Percentiles rank a stretch among this genome's conserved stretches.
Evolutionary conservation across 2,329 filamentous ascomycete species (phyloP).

Genomic region (Phyllosticta citriasiana): DNA sequence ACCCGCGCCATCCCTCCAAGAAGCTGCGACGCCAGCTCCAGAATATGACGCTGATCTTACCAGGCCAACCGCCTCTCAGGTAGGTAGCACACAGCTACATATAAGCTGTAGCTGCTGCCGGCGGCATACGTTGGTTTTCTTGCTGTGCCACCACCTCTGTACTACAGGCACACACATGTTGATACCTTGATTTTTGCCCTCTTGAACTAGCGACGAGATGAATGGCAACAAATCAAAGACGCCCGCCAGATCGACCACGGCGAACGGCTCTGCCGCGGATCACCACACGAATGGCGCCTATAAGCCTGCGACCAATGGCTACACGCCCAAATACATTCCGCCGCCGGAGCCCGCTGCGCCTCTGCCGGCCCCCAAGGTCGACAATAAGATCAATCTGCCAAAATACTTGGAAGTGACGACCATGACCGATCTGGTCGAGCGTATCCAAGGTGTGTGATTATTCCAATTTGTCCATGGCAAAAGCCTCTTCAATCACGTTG

Average conservation of each 20-base stretch:
- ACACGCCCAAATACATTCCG: slow-evolving; percentile 2
- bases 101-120: neutral
- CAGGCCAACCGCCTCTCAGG: neutral
- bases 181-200: neutral
- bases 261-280: neutral
- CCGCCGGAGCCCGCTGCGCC: neutral
- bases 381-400: slow-evolving; percentile 9
- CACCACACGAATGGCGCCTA: neutral
- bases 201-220: neutral
- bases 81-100: neutral
- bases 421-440: slow-evolving; percentile 3
- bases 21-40: neutral
- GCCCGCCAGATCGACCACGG: neutral
- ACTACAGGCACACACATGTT: neutral
- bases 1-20: neutral
- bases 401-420: slow-evolving; percentile 4
- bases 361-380: slow-evolving; percentile 2
- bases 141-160: neutral
- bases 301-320: neutral
- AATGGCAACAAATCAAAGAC: neutral
- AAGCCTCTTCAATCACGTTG: too few relatives aligned
- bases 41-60: neutral
- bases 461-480: neutral
- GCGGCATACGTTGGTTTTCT: neutral
- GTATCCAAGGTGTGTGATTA: slow-evolving; percentile 3